Evolutionary conservation across 1,284 basidiomycete species (phyloP), one percentile per base, ranked within the genome.

Genomic region (Neotropicomus parvogracilis): DNA sequence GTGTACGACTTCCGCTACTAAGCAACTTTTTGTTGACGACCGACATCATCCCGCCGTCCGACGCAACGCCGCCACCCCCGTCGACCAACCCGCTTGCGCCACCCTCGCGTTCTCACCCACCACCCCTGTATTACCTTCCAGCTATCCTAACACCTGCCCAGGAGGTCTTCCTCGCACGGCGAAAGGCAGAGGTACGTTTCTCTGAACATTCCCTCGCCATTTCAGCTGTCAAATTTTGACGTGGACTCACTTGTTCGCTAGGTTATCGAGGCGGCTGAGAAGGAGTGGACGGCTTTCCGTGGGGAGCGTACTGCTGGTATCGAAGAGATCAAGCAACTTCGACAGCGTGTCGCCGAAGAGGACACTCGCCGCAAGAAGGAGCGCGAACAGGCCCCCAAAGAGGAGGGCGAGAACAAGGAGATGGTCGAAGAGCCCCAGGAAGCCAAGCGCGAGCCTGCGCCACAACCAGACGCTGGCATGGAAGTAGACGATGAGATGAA

Each of bases 81-180:
- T 62, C 71, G 32, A 57, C 66, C 33, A 74, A 75, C 50, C 70
- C 76, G 16, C 72, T 81, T 33, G 68, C 72, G 20, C 70, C 72
- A n/a, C 75, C 76, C 3, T 75, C 76, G 21, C 76, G 83, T 47
- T 73, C 80, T 20, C 83, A 88, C 52, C 85, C 85, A 16, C 83
- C 88, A 31, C 84, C 88, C 4, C 58, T 90, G 10, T 88, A 83
- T 62, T 90, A 88, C 58, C 78, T 88, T 36, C 88, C 88, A 16
- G 78, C 77, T 20, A 69, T 81, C 46, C 75, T 90, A 27, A 77
- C 78, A 0, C 76, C 84, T n/a, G 72, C 75, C 12, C 88, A 90
- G 70, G 81, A 85, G 63, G 70, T 76, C 2, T 88, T 88, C 57
- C 59, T 90, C 11, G 64, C 67, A 43, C 73, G 72, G 47, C 73